Percentiles rank a stretch among this genome's conserved stretches.
phyloP scores from a whole-genome alignment of 2,329 filamentous ascomycete species.

The Fusarium annulatum region DNA sequence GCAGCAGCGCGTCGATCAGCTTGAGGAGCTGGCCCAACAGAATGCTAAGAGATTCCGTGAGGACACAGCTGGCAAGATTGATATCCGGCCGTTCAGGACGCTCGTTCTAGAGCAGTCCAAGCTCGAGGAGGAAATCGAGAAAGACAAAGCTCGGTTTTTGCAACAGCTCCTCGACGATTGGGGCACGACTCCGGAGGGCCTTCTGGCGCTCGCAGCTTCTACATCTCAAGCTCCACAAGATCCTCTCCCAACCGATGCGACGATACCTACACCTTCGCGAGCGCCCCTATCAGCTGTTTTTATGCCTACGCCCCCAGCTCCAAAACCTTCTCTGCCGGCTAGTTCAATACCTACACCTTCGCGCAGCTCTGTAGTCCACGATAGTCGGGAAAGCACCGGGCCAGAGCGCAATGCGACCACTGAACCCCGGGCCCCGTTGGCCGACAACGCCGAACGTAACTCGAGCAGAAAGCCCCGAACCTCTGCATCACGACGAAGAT shows the following conservation, averaged over 20 bases:
- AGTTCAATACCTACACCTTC: neutral
- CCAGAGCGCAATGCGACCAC: neutral
- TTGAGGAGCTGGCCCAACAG: neutral
- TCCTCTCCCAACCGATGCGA: neutral
- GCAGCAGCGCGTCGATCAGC: neutral
- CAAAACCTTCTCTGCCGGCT: neutral
- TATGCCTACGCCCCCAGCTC: neutral
- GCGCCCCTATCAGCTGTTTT: neutral
- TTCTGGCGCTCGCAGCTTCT: neutral
- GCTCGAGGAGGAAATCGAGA: neutral
- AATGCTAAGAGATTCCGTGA: neutral
- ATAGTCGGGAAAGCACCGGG: neutral
- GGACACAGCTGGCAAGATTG: neutral
- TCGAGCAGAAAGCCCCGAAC: neutral
- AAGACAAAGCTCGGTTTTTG: neutral
- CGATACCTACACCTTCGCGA: conserved; percentile 1
- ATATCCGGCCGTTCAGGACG: neutral
- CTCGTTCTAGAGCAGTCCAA: neutral
- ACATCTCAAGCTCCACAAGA: neutral
- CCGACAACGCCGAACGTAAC: neutral
- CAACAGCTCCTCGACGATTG: neutral
- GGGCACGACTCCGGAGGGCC: neutral
- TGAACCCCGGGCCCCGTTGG: no score
- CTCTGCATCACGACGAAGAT: neutral
- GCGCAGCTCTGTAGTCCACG: neutral